phyloP scores from a whole-genome alignment of 768 basidiomycete genomes.

The Naganishia friedmannii region DNA sequence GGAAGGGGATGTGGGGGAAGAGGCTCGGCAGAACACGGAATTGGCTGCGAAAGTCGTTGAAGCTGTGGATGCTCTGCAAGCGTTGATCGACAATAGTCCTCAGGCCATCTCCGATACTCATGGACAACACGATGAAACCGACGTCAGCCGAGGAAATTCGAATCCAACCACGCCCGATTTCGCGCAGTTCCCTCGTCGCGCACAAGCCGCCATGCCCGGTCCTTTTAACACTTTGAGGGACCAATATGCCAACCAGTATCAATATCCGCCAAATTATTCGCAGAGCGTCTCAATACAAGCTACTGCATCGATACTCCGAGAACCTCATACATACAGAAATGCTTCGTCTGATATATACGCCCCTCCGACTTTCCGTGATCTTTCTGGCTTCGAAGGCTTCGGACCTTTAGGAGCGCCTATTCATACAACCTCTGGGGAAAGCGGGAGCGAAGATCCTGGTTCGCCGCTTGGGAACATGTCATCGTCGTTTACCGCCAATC shows the following conservation, averaged over 20 bases:
- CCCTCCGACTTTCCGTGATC: slow-evolving; percentile 36
- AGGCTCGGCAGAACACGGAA: slow-evolving; percentile 55
- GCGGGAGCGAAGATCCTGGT: slow-evolving; percentile 41
- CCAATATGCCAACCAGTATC: background rate
- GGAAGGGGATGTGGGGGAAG: slow-evolving; percentile 57
- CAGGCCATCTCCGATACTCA: slow-evolving; percentile 49
- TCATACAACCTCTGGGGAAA: slow-evolving; percentile 5
- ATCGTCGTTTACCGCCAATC: slow-evolving; percentile 50
- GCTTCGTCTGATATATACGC: background rate
- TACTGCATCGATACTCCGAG: slow-evolving; percentile 11
- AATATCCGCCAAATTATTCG: slow-evolving; percentile 9
- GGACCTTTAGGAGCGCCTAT: slow-evolving; percentile 40
- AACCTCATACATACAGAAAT: slow-evolving; percentile 19
- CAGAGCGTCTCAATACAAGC: background rate
- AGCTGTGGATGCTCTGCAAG: slow-evolving; percentile 65
- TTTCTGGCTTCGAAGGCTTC: slow-evolving; percentile 51
- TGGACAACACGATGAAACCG: slow-evolving; percentile 6
- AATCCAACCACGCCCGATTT: slow-evolving; percentile 35
- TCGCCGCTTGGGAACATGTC: slow-evolving; percentile 51
- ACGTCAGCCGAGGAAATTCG: slow-evolving; percentile 19
- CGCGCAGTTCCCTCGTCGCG: slow-evolving; percentile 8
- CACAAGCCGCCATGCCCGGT: background rate
- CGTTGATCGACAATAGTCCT: slow-evolving; percentile 63
- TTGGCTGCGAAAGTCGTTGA: slow-evolving; percentile 67
- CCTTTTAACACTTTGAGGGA: slow-evolving; percentile 15